Evolutionary conservation across 306 rosid genomes (phyloP), one percentile per base, ranked within the genome.

Genomic region (Geum urbanum): DNA sequence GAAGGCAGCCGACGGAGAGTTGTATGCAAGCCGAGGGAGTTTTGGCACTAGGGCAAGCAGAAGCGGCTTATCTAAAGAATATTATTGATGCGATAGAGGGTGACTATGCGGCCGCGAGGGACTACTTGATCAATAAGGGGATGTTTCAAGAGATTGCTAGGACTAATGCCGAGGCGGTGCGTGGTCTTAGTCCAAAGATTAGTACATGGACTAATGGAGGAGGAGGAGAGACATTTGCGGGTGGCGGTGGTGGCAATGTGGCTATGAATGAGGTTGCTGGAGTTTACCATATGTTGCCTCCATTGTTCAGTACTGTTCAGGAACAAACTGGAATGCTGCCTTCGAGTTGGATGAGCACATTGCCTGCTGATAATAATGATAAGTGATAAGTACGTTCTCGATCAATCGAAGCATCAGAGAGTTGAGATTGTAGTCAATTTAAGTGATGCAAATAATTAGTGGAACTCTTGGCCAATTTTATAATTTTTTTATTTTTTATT

Each of bases 241-340:
- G 61, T 7, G 37, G 37, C 5, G 2, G 27, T 24, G 6, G 66
- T n/a, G 67, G 52, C 16, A 66, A 37, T 61, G 68, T 54, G n/a
- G 74, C 74, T 8, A 67, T 78, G 82, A 78, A 78, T 47, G 78
- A 78, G 74, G 67, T 62, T 35, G 82, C 82, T 0, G 82, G 74
- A 13, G 74, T 72, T 47, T 82, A 82, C 44, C 75, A 64, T 48
- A 67, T 71, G 78, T 16, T 82, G 73, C 85, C 85, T 1, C 82
- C 85, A 3, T 50, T 82, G 72, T 78, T 82, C 48, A 65, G 62
- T n/a, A 77, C 82, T 0, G 78, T 78, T 50, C 82, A 78, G 4
- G 85, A 78, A 56, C 85, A 82, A 44, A 82, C 85, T 1, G 80
- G 85, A 16, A 70, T 77, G 82, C 16, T 55, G 9, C 82, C 82